Evolutionary conservation across 345 rosid species (phyloP).

Genomic region (Melaleuca quinquenervia): DNA sequence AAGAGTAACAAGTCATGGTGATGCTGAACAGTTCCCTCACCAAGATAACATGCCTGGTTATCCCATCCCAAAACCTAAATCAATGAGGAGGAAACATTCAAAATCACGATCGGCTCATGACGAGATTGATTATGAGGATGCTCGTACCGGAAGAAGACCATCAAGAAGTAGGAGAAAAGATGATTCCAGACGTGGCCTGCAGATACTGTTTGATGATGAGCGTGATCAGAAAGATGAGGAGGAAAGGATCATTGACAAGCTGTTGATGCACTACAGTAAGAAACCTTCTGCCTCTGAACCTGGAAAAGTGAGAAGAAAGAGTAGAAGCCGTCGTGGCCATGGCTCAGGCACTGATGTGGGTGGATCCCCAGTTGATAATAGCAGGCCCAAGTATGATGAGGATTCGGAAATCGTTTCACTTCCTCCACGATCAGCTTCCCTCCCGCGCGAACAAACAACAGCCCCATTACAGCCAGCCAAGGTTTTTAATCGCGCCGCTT

Average conservation of each 20-base stretch:
- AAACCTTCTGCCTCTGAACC: conserved; percentile 55
- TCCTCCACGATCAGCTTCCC: conserved; percentile 56
- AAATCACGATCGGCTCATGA: conserved; percentile 25
- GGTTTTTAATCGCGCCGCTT: conserved; percentile 48
- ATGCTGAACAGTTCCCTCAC: conserved; percentile 3
- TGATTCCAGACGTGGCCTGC: conserved; percentile 52
- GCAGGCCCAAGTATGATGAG: conserved; percentile 17
- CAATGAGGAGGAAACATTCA: conserved; percentile 47
- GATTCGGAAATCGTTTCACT: conserved; percentile 16
- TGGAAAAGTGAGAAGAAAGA: conserved; percentile 26
- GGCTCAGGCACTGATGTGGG: conserved; percentile 9
- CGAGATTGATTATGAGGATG: conserved; percentile 22
- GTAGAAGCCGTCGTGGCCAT: conserved; percentile 39
- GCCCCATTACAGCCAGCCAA: conserved; percentile 32
- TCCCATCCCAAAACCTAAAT: conserved; percentile 40
- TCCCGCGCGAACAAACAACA: conserved; percentile 43
- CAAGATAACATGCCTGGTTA: conserved; percentile 14
- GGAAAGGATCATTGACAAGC: conserved; percentile 79
- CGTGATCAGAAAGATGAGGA: conserved; percentile 42
- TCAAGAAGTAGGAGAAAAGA: conserved; percentile 60
- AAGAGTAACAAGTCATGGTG: conserved; percentile 10
- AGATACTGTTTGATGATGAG: conserved; percentile 53
- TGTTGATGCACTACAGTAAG: conserved; percentile 80
- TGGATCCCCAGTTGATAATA: conserved; percentile 9
- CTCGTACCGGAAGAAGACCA: conserved; percentile 22